Percentiles rank a stretch among this genome's conserved stretches.
phyloP scores from a whole-genome alignment of 2,329 filamentous ascomycete species.

The Colletotrichum sp. region DNA sequence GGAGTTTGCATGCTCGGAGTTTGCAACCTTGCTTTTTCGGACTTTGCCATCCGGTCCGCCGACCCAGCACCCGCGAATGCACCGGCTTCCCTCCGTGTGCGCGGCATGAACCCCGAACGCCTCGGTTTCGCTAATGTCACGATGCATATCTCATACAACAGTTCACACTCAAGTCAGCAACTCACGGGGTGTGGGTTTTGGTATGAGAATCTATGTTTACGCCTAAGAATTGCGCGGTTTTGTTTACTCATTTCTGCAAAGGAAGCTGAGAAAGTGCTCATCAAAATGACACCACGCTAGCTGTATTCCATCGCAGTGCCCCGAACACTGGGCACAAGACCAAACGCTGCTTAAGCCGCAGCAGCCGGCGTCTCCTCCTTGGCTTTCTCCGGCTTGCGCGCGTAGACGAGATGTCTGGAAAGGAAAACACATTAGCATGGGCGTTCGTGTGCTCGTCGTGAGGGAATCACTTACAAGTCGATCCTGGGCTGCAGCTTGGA shows the following conservation, averaged over 20 bases:
- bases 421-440: too few relatives aligned
- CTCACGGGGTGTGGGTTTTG: too few relatives aligned
- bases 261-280: too few relatives aligned
- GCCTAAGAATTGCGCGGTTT: too few relatives aligned
- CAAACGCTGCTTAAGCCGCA: too few relatives aligned
- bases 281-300: too few relatives aligned
- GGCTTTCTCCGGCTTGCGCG: background rate
- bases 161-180: fast-evolving
- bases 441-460: too few relatives aligned
- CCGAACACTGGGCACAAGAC: too few relatives aligned
- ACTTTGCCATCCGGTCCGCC: background rate
- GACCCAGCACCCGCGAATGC: background rate
- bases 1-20: background rate
- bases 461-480: constrained; percentile 1
- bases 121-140: background rate
- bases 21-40: background rate
- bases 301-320: too few relatives aligned
- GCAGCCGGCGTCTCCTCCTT: too few relatives aligned
- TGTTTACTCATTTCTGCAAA: too few relatives aligned
- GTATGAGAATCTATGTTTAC: too few relatives aligned
- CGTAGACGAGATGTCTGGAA: constrained; percentile 3
- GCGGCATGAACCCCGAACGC: background rate
- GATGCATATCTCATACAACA: background rate
- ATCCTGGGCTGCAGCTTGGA: background rate
- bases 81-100: background rate